Base-by-base conservation (phyloP, 176 grass and related monocot genomes). In the Carex littledalei region DNA sequence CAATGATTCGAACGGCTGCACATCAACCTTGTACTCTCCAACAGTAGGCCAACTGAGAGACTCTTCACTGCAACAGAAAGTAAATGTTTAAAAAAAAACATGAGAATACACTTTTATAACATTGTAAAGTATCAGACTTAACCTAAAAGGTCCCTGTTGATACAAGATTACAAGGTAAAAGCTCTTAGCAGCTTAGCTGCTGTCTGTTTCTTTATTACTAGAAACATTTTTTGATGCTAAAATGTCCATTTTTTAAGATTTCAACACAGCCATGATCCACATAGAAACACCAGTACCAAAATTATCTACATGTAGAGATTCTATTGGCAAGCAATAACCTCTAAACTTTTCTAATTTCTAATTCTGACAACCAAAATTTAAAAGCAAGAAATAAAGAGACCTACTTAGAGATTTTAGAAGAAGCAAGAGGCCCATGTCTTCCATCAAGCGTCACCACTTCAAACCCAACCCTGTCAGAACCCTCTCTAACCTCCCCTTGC, bases 21-120 rank as follows among this genome's bases (percentile, higher is more conserved):
- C 81, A 88, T 95, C 90, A 71, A 99, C 91, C 90, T 94, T 99
- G 85, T 95, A 99, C 75, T 91, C 94, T 67, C 96, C 90, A 88
- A 94, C 96, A 73, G 67, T 91, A 84, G 93, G 96, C 96, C 96
- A 94, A 82, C 88, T 89, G 43, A 74, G 43, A 88, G 91, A 92
- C 79, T 95, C 93, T 8, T 81, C 65, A 83, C 96, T 94, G 84
- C 78, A 95, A 79, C 74, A 64, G 18, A 45, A 2, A 67, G 10
- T 29, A 47, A 45, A 41, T 39, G 14, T 45, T 45, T 6, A 43
- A 21, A 63, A 53, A 58, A 72, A 49, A 11, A 9, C 31, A 24
- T 24, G 24, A 73, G 47, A 57, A 75, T 8, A 85, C 55, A 35
- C 3, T 71, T 61, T 13, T 68, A 57, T 37, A n/a, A 60, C 83